Conservation (phyloP, 2,329 filamentous ascomycete species). For the Claviceps spartinae region DNA sequence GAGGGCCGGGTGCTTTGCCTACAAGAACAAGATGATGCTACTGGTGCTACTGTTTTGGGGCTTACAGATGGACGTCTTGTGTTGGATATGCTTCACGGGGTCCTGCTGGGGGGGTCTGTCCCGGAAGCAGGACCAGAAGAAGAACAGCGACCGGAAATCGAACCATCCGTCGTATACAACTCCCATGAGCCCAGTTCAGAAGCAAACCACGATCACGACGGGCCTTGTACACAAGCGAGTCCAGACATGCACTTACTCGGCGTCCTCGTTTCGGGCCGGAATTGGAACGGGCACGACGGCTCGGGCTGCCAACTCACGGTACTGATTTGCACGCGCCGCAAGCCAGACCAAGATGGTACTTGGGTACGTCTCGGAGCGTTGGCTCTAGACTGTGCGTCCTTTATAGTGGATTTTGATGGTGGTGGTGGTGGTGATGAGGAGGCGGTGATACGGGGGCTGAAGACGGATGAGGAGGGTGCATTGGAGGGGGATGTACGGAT, state of each 20-base stretch:
- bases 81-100: conserved; percentile 11
- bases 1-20: neutral
- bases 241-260: conserved; percentile 4
- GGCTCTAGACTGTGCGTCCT: conserved; percentile 13
- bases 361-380: conserved; percentile 20
- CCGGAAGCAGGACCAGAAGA: no score
- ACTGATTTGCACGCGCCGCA: conserved; percentile 16
- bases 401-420: conserved; percentile 12
- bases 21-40: neutral
- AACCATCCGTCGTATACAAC: neutral
- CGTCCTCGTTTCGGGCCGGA: conserved; percentile 18
- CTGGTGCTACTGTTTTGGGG: conserved; percentile 9
- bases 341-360: conserved; percentile 15
- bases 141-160: no score
- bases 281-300: conserved; percentile 13
- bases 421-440: neutral
- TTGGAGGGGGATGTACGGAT: conserved; percentile 15
- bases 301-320: conserved; percentile 13
- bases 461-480: conserved; percentile 10
- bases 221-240: neutral
- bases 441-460: conserved; percentile 15
- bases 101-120: neutral
- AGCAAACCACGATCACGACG: neutral
- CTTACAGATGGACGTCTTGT: conserved; percentile 10
- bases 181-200: neutral